These are phyloP conservation scores for Oxyria digyna DNA, from an alignment of 148 eudicot species.

Conservation along the genomic window DNA sequence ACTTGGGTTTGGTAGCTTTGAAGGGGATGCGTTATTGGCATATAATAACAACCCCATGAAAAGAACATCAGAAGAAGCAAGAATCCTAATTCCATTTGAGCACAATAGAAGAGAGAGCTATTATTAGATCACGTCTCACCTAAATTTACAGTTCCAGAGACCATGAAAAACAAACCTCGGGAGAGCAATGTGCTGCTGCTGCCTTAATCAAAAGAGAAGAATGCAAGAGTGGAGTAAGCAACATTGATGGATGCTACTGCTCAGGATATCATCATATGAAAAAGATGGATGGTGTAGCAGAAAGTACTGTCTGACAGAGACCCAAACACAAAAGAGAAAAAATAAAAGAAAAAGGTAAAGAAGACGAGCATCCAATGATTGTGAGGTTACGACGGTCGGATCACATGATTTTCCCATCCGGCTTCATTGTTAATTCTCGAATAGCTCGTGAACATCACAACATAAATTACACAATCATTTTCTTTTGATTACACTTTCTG, in stretches of 20 bases:
- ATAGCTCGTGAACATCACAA: not conserved
- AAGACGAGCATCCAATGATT: constrained; percentile 3
- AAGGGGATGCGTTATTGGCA: constrained; percentile 30
- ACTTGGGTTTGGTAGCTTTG: constrained; percentile 34
- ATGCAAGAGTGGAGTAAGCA: not conserved
- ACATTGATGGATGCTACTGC: not conserved
- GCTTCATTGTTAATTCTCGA: not conserved
- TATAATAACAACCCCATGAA: constrained; percentile 20
- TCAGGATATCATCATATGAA: no score
- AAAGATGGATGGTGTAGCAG: no score
- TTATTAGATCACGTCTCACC: not conserved
- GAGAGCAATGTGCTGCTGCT: not conserved
- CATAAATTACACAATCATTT: no score
- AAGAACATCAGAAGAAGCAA: constrained; percentile 14
- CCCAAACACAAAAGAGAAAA: not conserved
- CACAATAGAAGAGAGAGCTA: not conserved
- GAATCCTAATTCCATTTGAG: constrained; percentile 22
- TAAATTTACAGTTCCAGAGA: not conserved
- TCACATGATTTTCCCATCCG: not conserved
- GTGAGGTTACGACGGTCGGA: constrained; percentile 6
- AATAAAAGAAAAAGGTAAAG: not conserved
- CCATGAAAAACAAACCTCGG: not conserved
- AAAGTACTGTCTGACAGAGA: not conserved
- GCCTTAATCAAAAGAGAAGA: not conserved
- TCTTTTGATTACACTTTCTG: no score